Evolutionary conservation across 1,284 basidiomycete genomes (phyloP).

Genomic region (Fistulina hepatica): DNA sequence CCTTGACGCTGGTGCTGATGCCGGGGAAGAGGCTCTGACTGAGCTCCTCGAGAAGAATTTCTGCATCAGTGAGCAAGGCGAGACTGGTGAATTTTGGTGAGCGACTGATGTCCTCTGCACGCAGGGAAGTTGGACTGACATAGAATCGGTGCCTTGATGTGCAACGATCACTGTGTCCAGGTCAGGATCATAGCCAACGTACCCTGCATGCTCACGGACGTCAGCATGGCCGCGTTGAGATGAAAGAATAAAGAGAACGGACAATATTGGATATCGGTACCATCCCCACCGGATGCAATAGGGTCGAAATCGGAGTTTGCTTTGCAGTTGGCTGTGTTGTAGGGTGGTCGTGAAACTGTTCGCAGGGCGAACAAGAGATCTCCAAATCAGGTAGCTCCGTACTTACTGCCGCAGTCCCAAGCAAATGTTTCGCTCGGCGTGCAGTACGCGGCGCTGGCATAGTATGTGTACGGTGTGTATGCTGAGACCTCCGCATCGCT

Average conservation of each 20-base stretch:
- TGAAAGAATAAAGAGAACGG: slow-evolving; percentile 1
- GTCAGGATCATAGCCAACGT: slow-evolving; percentile 27
- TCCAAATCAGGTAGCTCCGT: too few species aligned
- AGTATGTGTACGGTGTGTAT: slow-evolving; percentile 44
- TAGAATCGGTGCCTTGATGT: slow-evolving; percentile 45
- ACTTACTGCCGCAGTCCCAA: slow-evolving; percentile 51
- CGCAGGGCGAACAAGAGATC: too few species aligned
- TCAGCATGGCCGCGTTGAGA: slow-evolving; percentile 1
- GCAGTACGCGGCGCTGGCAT: slow-evolving; percentile 48
- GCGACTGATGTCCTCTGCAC: slow-evolving; percentile 8
- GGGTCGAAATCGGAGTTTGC: slow-evolving; percentile 44
- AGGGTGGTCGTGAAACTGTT: too few species aligned
- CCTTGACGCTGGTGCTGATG: slow-evolving; percentile 26
- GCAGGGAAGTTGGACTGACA: slow-evolving; percentile 22
- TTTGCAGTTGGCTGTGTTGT: slow-evolving; percentile 37
- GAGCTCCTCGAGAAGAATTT: slow-evolving; percentile 27
- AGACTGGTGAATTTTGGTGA: slow-evolving; percentile 18
- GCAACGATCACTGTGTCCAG: slow-evolving; percentile 34
- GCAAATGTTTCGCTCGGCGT: slow-evolving; percentile 29
- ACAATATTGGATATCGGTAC: slow-evolving; percentile 36
- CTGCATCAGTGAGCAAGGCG: slow-evolving; percentile 37
- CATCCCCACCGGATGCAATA: slow-evolving; percentile 52
- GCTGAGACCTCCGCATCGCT: slow-evolving; percentile 30
- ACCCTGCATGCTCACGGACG: slow-evolving; percentile 16
- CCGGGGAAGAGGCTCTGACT: slow-evolving; percentile 39